A percentile compares a stretch with the other conserved stretches of the same genome.
phyloP scores from a whole-genome alignment of 257 asterid species.

The Paraleonurus japonicus region DNA sequence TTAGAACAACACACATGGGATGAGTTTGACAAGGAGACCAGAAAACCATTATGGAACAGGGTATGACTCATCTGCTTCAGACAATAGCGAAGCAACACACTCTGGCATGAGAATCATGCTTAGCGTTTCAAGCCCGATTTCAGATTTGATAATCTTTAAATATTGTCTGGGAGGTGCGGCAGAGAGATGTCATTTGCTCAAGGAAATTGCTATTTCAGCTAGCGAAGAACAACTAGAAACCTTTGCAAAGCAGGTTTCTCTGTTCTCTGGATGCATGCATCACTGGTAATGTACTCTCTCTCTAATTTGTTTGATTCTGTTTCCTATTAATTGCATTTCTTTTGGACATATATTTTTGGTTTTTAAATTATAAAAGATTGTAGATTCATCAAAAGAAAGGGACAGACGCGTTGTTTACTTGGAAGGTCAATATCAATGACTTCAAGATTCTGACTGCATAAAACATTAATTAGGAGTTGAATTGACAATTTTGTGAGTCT shows the following conservation, averaged over 20 bases:
- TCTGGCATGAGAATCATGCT: constrained; percentile 41
- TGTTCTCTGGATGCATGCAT: constrained; percentile 84
- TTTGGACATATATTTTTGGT: not conserved
- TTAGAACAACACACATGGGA: constrained; percentile 43
- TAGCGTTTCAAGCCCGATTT: constrained; percentile 39
- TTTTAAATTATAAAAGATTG: not conserved
- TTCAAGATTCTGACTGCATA: not conserved
- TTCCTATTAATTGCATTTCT: not conserved
- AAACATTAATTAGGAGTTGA: not conserved
- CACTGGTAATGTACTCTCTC: constrained; percentile 54
- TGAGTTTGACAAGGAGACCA: constrained; percentile 40
- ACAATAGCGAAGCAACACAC: constrained; percentile 56
- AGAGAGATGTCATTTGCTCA: constrained; percentile 75
- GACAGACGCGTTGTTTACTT: not conserved
- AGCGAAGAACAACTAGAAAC: constrained; percentile 55
- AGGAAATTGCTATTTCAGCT: constrained; percentile 66
- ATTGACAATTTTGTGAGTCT: not conserved
- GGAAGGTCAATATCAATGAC: constrained; percentile 6
- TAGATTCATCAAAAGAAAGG: not conserved
- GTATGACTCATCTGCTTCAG: constrained; percentile 55
- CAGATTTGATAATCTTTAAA: constrained; percentile 75
- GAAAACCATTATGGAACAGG: constrained; percentile 44
- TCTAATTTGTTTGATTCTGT: constrained; percentile 13
- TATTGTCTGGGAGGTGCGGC: constrained; percentile 75
- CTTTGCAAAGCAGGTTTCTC: constrained; percentile 70